Percentiles rank a stretch among this genome's conserved stretches.
Evolutionary conservation across 805 yeast species (phyloP).

Genomic region (Candida fluviatilis): DNA sequence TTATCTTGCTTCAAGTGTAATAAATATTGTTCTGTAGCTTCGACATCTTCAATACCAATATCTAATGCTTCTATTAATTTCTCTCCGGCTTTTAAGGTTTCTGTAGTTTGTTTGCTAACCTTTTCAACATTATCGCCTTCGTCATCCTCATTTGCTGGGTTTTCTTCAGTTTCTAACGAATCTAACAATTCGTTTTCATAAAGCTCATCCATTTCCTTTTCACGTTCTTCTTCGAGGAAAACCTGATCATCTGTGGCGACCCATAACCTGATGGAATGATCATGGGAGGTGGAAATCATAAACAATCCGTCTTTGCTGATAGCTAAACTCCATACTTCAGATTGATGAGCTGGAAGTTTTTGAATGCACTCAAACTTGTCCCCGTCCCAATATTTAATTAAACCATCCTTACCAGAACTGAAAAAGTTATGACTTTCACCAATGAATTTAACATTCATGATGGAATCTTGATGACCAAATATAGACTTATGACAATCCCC

Average conservation of each 20-base stretch:
- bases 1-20: conserved; percentile 35
- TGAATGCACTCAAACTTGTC: conserved; percentile 93
- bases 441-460: conserved; percentile 81
- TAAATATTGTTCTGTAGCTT: conserved; percentile 48
- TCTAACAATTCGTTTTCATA: conserved; percentile 78
- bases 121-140: conserved; percentile 52
- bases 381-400: conserved; percentile 97
- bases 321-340: conserved; percentile 93
- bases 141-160: conserved; percentile 26
- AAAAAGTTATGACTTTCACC: conserved; percentile 88
- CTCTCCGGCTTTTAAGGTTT: conserved; percentile 93
- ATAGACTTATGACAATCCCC: conserved; percentile 98
- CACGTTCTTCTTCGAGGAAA: conserved; percentile 95
- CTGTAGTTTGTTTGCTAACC: conserved; percentile 81
- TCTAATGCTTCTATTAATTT: conserved; percentile 89
- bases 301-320: conserved; percentile 67
- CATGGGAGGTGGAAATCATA: conserved; percentile 84
- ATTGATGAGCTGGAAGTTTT: conserved; percentile 74
- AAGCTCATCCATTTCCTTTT: conserved; percentile 88
- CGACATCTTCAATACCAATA: conserved; percentile 68
- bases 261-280: conserved; percentile 93
- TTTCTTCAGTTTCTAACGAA: conserved; percentile 59
- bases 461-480: conserved; percentile 95
- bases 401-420: conserved; percentile 83
- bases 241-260: conserved; percentile 89